A percentile compares a stretch with the other conserved stretches of the same genome.
These are phyloP conservation scores for Ilyonectria sp. DNA, from an alignment of 2,329 filamentous ascomycete genomes.

Conservation along the genomic window DNA sequence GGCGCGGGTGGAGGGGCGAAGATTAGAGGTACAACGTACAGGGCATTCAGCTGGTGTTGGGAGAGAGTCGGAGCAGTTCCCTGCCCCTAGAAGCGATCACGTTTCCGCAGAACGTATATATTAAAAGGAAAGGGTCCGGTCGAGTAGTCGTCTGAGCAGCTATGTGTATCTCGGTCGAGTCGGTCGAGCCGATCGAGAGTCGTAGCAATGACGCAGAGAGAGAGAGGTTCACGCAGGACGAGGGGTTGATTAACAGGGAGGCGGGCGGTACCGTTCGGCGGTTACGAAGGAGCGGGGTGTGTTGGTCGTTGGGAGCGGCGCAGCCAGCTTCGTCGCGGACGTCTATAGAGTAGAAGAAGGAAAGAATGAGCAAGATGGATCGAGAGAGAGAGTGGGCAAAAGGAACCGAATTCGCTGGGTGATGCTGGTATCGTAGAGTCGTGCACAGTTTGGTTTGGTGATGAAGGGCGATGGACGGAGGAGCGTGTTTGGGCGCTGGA, in stretches of 20 bases:
- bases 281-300: slow-evolving; percentile 26
- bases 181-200: slow-evolving; percentile 31
- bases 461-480: slow-evolving; percentile 35
- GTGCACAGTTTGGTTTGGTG: slow-evolving; percentile 43
- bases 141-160: slow-evolving; percentile 15
- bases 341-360: slow-evolving; percentile 23
- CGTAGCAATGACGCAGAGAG: slow-evolving; percentile 25
- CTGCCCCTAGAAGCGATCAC: slow-evolving; percentile 49
- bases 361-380: slow-evolving; percentile 10
- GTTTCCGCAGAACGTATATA: slow-evolving; percentile 48
- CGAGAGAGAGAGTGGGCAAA: slow-evolving; percentile 34
- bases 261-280: slow-evolving; percentile 21
- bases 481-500: slow-evolving; percentile 25
- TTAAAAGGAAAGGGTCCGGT: slow-evolving; percentile 28
- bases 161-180: slow-evolving; percentile 25
- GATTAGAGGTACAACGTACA: slow-evolving; percentile 49
- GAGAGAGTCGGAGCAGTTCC: slow-evolving; percentile 50
- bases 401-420: slow-evolving; percentile 41
- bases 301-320: slow-evolving; percentile 40
- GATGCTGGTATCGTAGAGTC: slow-evolving; percentile 47
- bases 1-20: slow-evolving; percentile 36
- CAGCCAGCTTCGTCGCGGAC: slow-evolving; percentile 47
- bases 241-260: slow-evolving; percentile 31
- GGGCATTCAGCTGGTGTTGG: slow-evolving; percentile 55
- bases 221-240: slow-evolving; percentile 23